Base-by-base conservation (phyloP, 345 rosid genomes). In the Populus tremula region DNA sequence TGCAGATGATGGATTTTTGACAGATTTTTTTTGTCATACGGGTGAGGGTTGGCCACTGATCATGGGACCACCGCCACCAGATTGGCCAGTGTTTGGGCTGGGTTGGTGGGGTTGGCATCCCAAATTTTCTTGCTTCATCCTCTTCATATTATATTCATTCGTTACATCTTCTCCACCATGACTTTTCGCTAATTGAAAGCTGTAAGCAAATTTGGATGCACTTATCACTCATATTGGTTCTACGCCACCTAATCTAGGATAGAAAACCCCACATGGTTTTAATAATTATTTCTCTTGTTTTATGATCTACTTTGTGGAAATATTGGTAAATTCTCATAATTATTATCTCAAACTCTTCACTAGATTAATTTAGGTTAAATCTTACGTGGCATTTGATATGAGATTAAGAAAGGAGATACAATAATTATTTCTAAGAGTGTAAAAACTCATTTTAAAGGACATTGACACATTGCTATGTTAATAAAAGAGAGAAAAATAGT, bases 21-120 rank as follows among this genome's bases (percentile, higher is more conserved):
- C 47, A n/a, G 3, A 59, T 2, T 69, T 76, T 61, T 56, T 66
- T 73, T 72, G 74, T 47, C 29, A 12, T 61, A 41, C 80, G 81
- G 87, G 85, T 86, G 83, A 62, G 86, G 77, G 77, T 88, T 76
- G 89, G 88, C 85, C 81, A 88, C 91, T 80, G 81, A 76, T 80
- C 76, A 72, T 63, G 73, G 82, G 83, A 83, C 87, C 84, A 77
- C 66, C 62, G 41, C 12, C 36, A 73, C 49, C 59, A 73, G 35
- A 45, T 25, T 33, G 0, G 41, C 9, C 2, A 23, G 9, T 47
- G 9, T 31, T 47, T 11, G 56, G 78, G 11, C 29, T 31, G 33
- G 87, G 66, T 88, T 87, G 91, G 85, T 88, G 74, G 71, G 83
- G 91, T 88, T 88, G 91, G 91, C 86, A 77, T 78, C 87, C 87